Conservation (phyloP, 116 monocot genomes). For the Thalassia testudinum region DNA sequence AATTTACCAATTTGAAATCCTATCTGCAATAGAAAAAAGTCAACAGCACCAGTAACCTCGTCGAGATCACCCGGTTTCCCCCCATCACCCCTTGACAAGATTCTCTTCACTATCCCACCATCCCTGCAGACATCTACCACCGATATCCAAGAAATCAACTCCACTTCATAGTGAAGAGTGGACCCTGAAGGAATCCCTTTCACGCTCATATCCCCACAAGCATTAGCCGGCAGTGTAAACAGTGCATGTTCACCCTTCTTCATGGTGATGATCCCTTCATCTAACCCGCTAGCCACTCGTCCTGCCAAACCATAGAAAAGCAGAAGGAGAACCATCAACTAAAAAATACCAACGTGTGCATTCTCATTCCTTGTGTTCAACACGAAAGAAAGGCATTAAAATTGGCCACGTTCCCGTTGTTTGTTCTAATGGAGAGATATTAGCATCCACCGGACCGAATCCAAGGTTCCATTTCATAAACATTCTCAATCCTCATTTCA, state of each 20-base stretch:
- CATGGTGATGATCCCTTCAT: constrained; percentile 58
- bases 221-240: constrained; percentile 29
- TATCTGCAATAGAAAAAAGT: too few relatives aligned
- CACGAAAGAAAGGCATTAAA: too few relatives aligned
- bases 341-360: not conserved
- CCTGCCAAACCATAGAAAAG: constrained; percentile 6
- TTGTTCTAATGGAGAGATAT: too few relatives aligned
- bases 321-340: too few relatives aligned
- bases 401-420: too few relatives aligned
- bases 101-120: constrained; percentile 63
- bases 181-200: constrained; percentile 7
- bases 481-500: too few relatives aligned
- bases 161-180: constrained; percentile 45
- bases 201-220: constrained; percentile 2
- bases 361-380: not conserved
- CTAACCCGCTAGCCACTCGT: constrained; percentile 26
- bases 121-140: constrained; percentile 58
- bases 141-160: constrained; percentile 51
- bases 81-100: constrained; percentile 26
- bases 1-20: too few relatives aligned
- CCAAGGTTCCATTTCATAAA: too few relatives aligned
- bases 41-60: constrained; percentile 40
- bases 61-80: constrained; percentile 38
- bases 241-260: constrained; percentile 52
- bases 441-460: too few relatives aligned